A percentile compares a stretch with the other conserved stretches of the same genome.
Conservation (phyloP, 2,329 filamentous ascomycete species). For the Aspergillus awamori region DNA sequence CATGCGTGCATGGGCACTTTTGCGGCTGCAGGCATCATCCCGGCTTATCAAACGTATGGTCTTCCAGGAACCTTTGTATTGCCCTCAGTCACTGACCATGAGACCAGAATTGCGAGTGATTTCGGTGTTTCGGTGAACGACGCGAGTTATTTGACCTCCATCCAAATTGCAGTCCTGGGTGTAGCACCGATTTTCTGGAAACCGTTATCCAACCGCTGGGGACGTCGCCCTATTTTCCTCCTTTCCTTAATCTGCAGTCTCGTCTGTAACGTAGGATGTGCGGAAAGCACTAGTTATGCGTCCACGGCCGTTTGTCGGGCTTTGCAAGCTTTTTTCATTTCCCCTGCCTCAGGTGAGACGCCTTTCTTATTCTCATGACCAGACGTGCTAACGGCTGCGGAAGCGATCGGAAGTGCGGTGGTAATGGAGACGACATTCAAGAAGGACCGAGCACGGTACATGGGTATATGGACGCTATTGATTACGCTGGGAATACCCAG, state of each 20-base stretch:
- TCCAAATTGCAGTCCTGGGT: conserved; percentile 58
- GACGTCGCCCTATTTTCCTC: conserved; percentile 59
- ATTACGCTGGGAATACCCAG: conserved; percentile 54
- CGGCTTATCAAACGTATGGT: conserved; percentile 51
- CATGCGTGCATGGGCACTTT: conserved; percentile 63
- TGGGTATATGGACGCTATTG: conserved; percentile 61
- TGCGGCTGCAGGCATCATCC: conserved; percentile 58
- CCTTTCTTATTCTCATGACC: not conserved
- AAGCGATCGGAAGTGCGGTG: conserved; percentile 58
- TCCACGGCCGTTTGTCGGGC: conserved; percentile 56
- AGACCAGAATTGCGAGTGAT: conserved; percentile 51
- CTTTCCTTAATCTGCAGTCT: conserved; percentile 54
- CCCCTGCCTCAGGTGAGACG: conserved; percentile 47
- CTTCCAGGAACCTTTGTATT: not conserved
- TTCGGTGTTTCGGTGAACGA: conserved; percentile 52
- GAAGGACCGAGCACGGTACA: conserved; percentile 56
- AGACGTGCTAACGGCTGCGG: conserved; percentile 6
- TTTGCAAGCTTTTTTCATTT: conserved; percentile 60
- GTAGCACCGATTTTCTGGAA: conserved; percentile 59
- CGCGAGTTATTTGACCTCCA: conserved; percentile 57
- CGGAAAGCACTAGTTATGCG: conserved; percentile 52
- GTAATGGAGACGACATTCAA: conserved; percentile 63
- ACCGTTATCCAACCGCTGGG: conserved; percentile 57
- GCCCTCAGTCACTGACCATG: not conserved
- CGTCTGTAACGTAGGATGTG: conserved; percentile 59